Base-by-base conservation (phyloP, 345 rosid species). In the Brassica incana region DNA sequence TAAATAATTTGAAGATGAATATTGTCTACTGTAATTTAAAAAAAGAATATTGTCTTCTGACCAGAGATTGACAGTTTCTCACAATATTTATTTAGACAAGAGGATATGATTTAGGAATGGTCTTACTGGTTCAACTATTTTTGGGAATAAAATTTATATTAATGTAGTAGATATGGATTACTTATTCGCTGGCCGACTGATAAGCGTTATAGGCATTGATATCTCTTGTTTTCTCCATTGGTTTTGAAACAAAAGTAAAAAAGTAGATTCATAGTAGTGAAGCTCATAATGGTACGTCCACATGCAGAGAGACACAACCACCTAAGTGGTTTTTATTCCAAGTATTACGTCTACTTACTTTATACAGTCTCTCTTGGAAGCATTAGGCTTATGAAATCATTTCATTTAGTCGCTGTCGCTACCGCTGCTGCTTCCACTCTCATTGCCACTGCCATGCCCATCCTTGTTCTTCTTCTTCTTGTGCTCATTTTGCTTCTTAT, bases 351-450 rank as follows among this genome's bases (percentile, higher is more conserved):
- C 5, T 16, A 59, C 14, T 33, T 56, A 78, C 29, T 72, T 64
- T 38, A 25, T 32, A 45, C 63, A 11, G 36, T 72, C 45, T 63
- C 16, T 70, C 30, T 33, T 40, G 29, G 2, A 71, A 71, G 66
- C 66, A 64, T 64, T 14, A 29, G 4, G n/a, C 60, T 25, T 60
- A 25, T 10, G 65, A 61, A 61, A 61, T 29, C 65, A 5, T 62
- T 30, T 16, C 38, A 43, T 72, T 78, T 14, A 72, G 54, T 78
- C 82, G 62, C 73, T 78, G 69, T 78, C 77, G 59, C 83, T 80
- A 40, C 71, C 75, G 18, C 81, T 64, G 77, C 72, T 8, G 36
- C 77, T 71, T 48, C 64, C 76, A 2, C 81, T 78, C 18, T 60
- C 77, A 59, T 60, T 60, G 6, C 69, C 82, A 73, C 25, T 54